phyloP scores from a whole-genome alignment of 2,329 filamentous ascomycete genomes.

The Talaromyces sp. region DNA sequence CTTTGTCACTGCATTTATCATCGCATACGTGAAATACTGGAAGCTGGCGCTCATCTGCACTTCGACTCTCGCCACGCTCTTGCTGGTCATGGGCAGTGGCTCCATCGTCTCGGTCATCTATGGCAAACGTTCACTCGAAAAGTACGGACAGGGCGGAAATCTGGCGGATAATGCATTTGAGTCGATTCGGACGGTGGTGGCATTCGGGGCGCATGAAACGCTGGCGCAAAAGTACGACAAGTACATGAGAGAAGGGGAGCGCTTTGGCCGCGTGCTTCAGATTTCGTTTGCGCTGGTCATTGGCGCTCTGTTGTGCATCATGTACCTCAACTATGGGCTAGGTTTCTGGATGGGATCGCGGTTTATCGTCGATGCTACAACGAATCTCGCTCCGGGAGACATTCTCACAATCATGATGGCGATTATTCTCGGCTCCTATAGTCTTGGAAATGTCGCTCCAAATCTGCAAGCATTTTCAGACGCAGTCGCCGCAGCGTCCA shows the following conservation, averaged over 20 bases:
- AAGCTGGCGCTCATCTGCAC: slow-evolving; percentile 83
- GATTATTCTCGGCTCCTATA: slow-evolving; percentile 89
- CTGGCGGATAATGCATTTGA: slow-evolving; percentile 92
- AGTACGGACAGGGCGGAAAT: slow-evolving; percentile 78
- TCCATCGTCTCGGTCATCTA: slow-evolving; percentile 72
- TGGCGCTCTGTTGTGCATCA: slow-evolving; percentile 71
- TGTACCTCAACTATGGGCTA: slow-evolving; percentile 82
- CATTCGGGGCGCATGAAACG: slow-evolving; percentile 89
- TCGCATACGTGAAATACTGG: slow-evolving; percentile 88
- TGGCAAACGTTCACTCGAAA: slow-evolving; percentile 69
- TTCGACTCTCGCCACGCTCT: slow-evolving; percentile 73
- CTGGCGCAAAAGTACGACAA: slow-evolving; percentile 79
- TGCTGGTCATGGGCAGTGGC: slow-evolving; percentile 68
- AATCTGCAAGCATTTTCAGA: slow-evolving; percentile 82
- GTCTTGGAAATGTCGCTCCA: slow-evolving; percentile 78
- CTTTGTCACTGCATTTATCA: slow-evolving; percentile 82
- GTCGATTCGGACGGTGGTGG: slow-evolving; percentile 84
- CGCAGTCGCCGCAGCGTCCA: slow-evolving; percentile 74
- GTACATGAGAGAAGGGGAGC: slow-evolving; percentile 67
- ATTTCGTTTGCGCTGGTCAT: slow-evolving; percentile 70
- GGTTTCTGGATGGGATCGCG: slow-evolving; percentile 83
- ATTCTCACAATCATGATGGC: slow-evolving; percentile 83
- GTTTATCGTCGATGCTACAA: slow-evolving; percentile 61
- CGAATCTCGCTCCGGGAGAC: slow-evolving; percentile 54
- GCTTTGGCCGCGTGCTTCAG: slow-evolving; percentile 72